phyloP scores from a whole-genome alignment of 768 basidiomycete genomes.

The Pulveroboletus frians region DNA sequence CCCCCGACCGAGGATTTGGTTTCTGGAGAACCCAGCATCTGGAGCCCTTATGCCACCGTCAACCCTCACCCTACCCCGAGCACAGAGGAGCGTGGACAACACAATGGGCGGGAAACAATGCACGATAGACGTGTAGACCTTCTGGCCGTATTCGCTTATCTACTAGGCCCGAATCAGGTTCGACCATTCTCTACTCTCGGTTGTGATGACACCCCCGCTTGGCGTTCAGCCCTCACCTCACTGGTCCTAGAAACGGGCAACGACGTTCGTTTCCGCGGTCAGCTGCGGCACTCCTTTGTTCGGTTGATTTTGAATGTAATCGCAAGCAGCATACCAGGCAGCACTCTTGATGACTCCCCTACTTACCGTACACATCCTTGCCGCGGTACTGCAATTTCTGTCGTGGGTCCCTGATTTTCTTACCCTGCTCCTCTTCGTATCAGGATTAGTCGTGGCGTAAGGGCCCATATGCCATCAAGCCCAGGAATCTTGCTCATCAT shows the following conservation, averaged over 20 bases:
- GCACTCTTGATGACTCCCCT: slow-evolving; percentile 65
- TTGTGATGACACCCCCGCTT: background rate
- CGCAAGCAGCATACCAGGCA: slow-evolving; percentile 65
- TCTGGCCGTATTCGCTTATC: slow-evolving; percentile 57
- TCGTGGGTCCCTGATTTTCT: slow-evolving; percentile 46
- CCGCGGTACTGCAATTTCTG: slow-evolving; percentile 49
- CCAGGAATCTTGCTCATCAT: slow-evolving; percentile 1
- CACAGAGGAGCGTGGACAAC: slow-evolving; percentile 37
- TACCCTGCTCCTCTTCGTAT: slow-evolving; percentile 40
- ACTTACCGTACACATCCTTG: slow-evolving; percentile 49
- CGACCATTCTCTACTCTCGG: slow-evolving; percentile 15
- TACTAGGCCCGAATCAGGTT: slow-evolving; percentile 69
- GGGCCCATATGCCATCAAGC: slow-evolving; percentile 19
- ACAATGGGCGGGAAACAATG: slow-evolving; percentile 67
- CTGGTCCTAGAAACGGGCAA: slow-evolving; percentile 74
- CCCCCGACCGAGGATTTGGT: slow-evolving; percentile 46
- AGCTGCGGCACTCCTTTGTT: slow-evolving; percentile 17
- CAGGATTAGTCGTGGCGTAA: slow-evolving; percentile 53
- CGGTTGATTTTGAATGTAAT: slow-evolving; percentile 7
- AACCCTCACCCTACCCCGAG: slow-evolving; percentile 35
- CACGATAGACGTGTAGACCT: slow-evolving; percentile 64
- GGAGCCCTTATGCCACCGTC: slow-evolving; percentile 62
- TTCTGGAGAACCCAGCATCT: slow-evolving; percentile 42
- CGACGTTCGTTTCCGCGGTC: slow-evolving; percentile 76
- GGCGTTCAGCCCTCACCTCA: slow-evolving; percentile 48